A percentile compares a stretch with the other conserved stretches of the same genome.
Evolutionary conservation across 2,329 filamentous ascomycete species (phyloP).

Genomic region (Helotiales sp.): DNA sequence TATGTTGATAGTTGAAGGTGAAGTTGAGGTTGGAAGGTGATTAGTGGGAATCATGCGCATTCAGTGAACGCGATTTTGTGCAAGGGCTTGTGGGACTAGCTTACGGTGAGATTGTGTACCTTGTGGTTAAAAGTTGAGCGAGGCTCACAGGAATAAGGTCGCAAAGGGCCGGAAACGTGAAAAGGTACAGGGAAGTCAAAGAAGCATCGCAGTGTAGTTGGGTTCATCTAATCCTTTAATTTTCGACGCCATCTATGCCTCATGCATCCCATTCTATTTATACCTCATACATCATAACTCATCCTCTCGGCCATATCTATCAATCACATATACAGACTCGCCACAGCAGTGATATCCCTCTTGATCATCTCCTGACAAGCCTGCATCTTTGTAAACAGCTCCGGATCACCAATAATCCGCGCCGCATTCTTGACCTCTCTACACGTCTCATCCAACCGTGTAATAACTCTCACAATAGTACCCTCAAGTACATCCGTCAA

Average conservation of each 20-base stretch:
- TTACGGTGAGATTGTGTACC: too few species aligned
- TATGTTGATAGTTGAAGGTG: too few species aligned
- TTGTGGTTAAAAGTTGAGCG: too few species aligned
- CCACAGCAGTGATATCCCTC: constrained; percentile 89
- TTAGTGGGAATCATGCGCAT: too few species aligned
- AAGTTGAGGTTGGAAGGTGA: too few species aligned
- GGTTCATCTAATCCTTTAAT: background rate
- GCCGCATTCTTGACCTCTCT: constrained; percentile 97
- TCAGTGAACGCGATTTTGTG: too few species aligned
- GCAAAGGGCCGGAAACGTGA: too few species aligned
- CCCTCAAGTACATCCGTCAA: constrained; percentile 96
- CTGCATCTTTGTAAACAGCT: constrained; percentile 95
- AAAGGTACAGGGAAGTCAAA: too few species aligned
- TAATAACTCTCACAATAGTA: constrained; percentile 95
- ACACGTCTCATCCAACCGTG: constrained; percentile 92
- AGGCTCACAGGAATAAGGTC: too few species aligned
- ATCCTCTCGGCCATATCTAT: background rate
- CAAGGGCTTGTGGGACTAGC: too few species aligned
- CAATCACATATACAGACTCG: constrained; percentile 81
- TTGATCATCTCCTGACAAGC: constrained; percentile 97
- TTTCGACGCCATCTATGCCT: background rate
- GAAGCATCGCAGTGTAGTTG: background rate
- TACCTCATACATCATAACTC: background rate
- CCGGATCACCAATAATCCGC: constrained; percentile 91
- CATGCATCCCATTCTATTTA: background rate